A percentile compares a stretch with the other conserved stretches of the same genome.
Conservation (phyloP, 2,329 filamentous ascomycete species). For the Fusarium pseudograminearum region DNA sequence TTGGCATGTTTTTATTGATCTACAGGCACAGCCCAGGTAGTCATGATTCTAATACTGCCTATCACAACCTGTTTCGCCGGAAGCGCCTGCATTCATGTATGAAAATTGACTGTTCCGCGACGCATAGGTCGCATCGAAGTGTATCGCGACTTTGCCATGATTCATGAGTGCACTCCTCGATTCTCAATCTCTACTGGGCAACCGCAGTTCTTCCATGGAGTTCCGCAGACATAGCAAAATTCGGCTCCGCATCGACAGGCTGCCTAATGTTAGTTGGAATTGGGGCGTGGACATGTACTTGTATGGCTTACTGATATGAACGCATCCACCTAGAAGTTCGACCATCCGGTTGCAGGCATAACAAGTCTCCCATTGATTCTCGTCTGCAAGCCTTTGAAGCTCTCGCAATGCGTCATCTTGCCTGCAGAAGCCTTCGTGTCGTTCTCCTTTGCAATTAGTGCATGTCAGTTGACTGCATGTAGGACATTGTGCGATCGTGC, state of each 20-base stretch:
- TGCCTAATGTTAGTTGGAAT: slow-evolving; percentile 4
- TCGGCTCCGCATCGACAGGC: slow-evolving; percentile 61
- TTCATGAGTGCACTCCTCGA: slow-evolving; percentile 54
- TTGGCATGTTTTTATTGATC: background rate
- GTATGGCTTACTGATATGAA: slow-evolving; percentile 66
- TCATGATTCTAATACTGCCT: too few species aligned
- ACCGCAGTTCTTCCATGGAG: slow-evolving; percentile 58
- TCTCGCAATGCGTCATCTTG: slow-evolving; percentile 56
- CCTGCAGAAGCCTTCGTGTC: slow-evolving; percentile 63
- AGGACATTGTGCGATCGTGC: slow-evolving; percentile 56
- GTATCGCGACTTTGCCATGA: slow-evolving; percentile 54
- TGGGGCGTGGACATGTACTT: too few species aligned
- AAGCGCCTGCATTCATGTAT: slow-evolving; percentile 64
- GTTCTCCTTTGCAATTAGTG: slow-evolving; percentile 58
- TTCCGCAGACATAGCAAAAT: slow-evolving; percentile 64
- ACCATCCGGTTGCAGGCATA: slow-evolving; percentile 59
- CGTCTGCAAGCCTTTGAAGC: slow-evolving; percentile 55
- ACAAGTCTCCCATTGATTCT: slow-evolving; percentile 65
- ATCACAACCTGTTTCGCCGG: slow-evolving; percentile 54
- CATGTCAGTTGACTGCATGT: slow-evolving; percentile 62
- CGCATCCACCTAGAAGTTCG: slow-evolving; percentile 63
- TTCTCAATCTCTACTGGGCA: too few species aligned
- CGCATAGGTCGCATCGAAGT: slow-evolving; percentile 60
- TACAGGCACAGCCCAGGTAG: too few species aligned
- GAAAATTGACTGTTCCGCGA: slow-evolving; percentile 53